Evolutionary conservation across 495 filamentous ascomycete species (phyloP).

Genomic region (Penicillium pulvis): DNA sequence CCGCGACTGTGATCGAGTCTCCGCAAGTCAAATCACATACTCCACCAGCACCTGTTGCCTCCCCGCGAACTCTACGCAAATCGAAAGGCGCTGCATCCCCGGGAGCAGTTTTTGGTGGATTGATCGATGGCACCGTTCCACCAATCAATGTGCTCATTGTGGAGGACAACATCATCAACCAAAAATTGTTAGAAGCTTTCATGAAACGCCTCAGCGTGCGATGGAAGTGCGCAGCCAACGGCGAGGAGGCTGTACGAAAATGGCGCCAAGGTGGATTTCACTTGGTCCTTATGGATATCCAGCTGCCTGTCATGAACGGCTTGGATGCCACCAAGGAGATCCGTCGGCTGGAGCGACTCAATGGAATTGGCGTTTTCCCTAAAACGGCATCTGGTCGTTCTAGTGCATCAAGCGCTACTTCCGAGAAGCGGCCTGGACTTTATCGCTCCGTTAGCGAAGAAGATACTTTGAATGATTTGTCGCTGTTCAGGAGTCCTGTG

Average conservation of each 20-base stretch:
- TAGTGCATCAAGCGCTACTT: constrained; percentile 36
- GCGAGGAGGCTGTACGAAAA: constrained; percentile 86
- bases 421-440: constrained; percentile 29
- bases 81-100: constrained; percentile 48
- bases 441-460: constrained; percentile 45
- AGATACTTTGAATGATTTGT: constrained; percentile 66
- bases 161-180: constrained; percentile 97
- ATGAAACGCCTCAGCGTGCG: constrained; percentile 95
- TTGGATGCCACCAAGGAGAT: constrained; percentile 98
- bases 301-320: constrained; percentile 95
- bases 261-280: constrained; percentile 96
- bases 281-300: constrained; percentile 97
- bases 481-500: constrained; percentile 90
- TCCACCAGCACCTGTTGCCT: constrained; percentile 38
- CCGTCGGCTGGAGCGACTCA: constrained; percentile 81
- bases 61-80: constrained; percentile 41
- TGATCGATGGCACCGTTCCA: constrained; percentile 82
- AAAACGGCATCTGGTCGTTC: constrained; percentile 49
- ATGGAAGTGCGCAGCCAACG: constrained; percentile 97
- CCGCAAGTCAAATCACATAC: constrained; percentile 40
- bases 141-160: constrained; percentile 98
- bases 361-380: constrained; percentile 85
- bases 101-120: constrained; percentile 54
- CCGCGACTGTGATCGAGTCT: constrained; percentile 39
- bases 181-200: constrained; percentile 89